These are phyloP conservation scores for Diutina ranongensis DNA, from an alignment of 1,139 yeast species.

Conservation along the genomic window DNA sequence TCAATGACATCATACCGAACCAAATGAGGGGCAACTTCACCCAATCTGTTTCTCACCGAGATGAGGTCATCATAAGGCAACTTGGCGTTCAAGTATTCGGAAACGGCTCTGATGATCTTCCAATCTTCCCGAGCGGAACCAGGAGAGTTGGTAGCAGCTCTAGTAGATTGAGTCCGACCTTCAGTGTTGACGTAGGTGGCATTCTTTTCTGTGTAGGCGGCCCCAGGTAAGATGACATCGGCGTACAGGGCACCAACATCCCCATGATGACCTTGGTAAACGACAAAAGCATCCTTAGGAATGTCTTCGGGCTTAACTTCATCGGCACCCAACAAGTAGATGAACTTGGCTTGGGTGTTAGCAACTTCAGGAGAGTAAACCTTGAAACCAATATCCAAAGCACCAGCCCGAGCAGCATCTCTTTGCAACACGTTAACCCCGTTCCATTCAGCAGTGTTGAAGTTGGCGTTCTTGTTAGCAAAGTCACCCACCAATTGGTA, in stretches of 20 bases:
- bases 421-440: conserved; percentile 77
- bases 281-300: conserved; percentile 79
- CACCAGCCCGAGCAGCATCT: conserved; percentile 80
- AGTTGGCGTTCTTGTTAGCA: conserved; percentile 45
- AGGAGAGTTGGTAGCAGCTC: conserved; percentile 87
- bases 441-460: conserved; percentile 69
- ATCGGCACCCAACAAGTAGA: conserved; percentile 79
- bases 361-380: conserved; percentile 38
- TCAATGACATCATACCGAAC: conserved; percentile 69
- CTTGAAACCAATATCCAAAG: conserved; percentile 74
- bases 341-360: conserved; percentile 54
- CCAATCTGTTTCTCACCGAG: conserved; percentile 59
- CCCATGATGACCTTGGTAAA: conserved; percentile 91
- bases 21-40: conserved; percentile 74
- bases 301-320: conserved; percentile 60
- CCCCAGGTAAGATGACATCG: conserved; percentile 77
- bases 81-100: conserved; percentile 62
- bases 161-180: conserved; percentile 77
- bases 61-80: conserved; percentile 72
- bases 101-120: conserved; percentile 77
- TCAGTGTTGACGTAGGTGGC: conserved; percentile 88
- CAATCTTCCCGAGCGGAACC: conserved; percentile 91
- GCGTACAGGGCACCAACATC: conserved; percentile 84
- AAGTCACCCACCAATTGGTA: conserved; percentile 55
- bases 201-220: conserved; percentile 82